Evolutionary conservation across 2,329 filamentous ascomycete genomes (phyloP).

Genomic region (Cladosporium austrohemisphaericum): DNA sequence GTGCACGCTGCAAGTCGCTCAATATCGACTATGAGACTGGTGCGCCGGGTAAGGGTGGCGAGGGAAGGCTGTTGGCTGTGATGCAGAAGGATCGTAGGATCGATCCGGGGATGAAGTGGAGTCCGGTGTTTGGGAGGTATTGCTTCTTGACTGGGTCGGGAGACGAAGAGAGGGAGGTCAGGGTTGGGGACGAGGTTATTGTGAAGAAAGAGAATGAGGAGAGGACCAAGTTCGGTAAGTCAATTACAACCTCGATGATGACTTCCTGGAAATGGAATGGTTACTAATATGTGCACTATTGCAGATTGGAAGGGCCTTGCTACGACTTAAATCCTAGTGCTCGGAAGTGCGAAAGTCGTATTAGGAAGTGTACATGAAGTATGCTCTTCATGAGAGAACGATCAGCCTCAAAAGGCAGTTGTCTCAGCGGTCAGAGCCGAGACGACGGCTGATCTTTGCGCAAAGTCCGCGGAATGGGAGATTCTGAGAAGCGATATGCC

Average conservation of each 20-base stretch:
- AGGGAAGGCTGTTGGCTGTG: slow-evolving; percentile 43
- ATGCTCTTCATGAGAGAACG: too few species aligned
- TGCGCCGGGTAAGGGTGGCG: slow-evolving; percentile 34
- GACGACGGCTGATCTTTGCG: too few species aligned
- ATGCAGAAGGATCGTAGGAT: slow-evolving; percentile 44
- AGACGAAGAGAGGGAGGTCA: slow-evolving; percentile 30
- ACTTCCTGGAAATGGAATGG: not conserved
- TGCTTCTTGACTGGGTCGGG: slow-evolving; percentile 34
- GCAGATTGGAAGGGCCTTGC: slow-evolving; percentile 27
- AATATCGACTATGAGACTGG: slow-evolving; percentile 49
- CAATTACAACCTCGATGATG: too few species aligned
- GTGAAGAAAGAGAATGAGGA: slow-evolving; percentile 39
- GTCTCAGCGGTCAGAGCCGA: too few species aligned
- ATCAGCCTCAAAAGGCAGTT: too few species aligned
- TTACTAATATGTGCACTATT: not conserved
- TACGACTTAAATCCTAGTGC: slow-evolving; percentile 12
- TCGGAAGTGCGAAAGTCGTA: not conserved
- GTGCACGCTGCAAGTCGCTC: slow-evolving; percentile 43
- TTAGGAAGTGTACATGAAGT: too few species aligned
- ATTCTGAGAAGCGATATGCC: not conserved
- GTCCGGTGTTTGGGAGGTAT: slow-evolving; percentile 48
- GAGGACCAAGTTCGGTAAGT: slow-evolving; percentile 43
- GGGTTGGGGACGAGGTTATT: slow-evolving; percentile 43
- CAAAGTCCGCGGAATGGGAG: too few species aligned
- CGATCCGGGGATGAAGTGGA: slow-evolving; percentile 44